Percentiles rank a stretch among this genome's conserved stretches.
Conservation (phyloP, 139 green algal species). For the Coelastrella sp. region DNA sequence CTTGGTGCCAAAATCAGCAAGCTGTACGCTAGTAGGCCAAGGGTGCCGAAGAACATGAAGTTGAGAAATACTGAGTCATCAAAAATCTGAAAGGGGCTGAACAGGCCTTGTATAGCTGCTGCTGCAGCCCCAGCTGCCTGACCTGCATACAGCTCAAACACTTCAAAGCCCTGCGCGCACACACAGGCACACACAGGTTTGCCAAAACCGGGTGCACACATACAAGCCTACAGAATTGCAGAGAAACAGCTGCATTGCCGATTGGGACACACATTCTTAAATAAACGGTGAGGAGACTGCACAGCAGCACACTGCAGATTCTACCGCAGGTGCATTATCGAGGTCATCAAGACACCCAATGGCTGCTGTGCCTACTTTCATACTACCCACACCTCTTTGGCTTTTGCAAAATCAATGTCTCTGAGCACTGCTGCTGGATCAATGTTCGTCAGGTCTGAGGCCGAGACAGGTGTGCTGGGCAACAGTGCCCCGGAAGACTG, state of each 20-base stretch:
- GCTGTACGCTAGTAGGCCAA: slow-evolving; percentile 28
- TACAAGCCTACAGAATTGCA: neutral
- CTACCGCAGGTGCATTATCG: too few relatives aligned
- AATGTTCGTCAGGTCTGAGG: too few relatives aligned
- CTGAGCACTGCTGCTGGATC: too few relatives aligned
- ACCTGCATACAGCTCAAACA: neutral
- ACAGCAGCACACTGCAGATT: too few relatives aligned
- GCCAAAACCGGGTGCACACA: neutral
- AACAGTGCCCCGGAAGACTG: too few relatives aligned
- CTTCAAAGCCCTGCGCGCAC: neutral
- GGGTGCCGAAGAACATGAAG: neutral
- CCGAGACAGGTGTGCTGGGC: too few relatives aligned
- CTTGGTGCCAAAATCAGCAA: slow-evolving; percentile 21
- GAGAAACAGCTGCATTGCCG: neutral
- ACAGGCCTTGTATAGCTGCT: neutral
- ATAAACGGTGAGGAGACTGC: neutral
- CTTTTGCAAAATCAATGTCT: too few relatives aligned
- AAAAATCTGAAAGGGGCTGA: slow-evolving; percentile 34
- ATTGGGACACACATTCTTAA: neutral
- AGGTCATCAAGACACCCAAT: too few relatives aligned
- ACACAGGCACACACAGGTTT: neutral
- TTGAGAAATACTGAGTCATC: slow-evolving; percentile 20
- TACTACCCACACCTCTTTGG: too few relatives aligned
- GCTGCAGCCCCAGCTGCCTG: slow-evolving; percentile 15
- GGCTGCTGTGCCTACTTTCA: too few relatives aligned